Evolutionary conservation across 75 land plant genomes (phyloP), one percentile per base, ranked within the genome.

Genomic region (Cupressus sempervirens): DNA sequence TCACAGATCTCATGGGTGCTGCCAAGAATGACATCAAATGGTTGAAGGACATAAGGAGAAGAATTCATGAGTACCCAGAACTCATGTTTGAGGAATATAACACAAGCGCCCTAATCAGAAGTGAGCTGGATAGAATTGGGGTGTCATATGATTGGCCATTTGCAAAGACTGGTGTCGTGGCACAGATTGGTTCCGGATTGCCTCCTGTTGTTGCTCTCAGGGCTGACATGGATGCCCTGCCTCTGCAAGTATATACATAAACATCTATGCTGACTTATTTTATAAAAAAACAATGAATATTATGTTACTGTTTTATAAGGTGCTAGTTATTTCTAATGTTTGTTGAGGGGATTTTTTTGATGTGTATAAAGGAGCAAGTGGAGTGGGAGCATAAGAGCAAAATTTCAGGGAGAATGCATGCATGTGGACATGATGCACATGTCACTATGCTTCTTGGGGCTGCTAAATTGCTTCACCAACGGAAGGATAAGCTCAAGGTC

Each of bases 361-460:
- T 72, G 74, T 72, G 73, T 18, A 29, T 86, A 26, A 77, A 95
- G 98, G 98, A 96, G 82, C 82, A 88, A 30, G 93, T 95, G 81
- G 95, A 95, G 48, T 95, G 95, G 95, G 94, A 95, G 83, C 94
- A 96, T 58, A 92, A 90, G 91, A 93, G 98, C 86, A 91, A 93
- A 54, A 76, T 84, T 2, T 86, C 89, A 35, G 95, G 98, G 0
- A 88, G 82, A 86, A 96, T 96, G 95, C 97, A 96, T 83, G 95
- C 86, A 0, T 95, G 98, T 84, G 98, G 98, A 32, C 98, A 96
- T 79, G 98, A 96, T 86, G 95, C 92, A 35, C 98, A 96, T 86
- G 90, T 91, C 5, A 75, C 94, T 3, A 96, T 95, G 97, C 95
- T 96, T 40, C 95, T 96, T 30, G 97, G 98, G 18, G 98, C 98